Conservation (phyloP, 202 grass and related monocot species). For the Musa balbisiana region DNA sequence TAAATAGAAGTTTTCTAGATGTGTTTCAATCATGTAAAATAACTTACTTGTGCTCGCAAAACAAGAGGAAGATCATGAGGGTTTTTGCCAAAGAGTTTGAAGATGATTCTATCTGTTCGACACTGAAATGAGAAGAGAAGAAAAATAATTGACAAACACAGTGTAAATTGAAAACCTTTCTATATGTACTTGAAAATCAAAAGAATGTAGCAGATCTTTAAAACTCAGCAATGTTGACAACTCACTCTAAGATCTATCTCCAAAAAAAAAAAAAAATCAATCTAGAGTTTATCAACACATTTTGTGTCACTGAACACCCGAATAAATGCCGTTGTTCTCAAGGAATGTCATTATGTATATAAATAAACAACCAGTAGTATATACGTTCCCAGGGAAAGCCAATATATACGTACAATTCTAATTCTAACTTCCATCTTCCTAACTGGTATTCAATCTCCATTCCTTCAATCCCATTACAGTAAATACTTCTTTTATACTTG, state of each 20-base stretch:
- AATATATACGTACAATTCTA: no score
- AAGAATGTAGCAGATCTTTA: not conserved
- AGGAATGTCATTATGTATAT: no score
- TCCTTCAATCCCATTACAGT: no score
- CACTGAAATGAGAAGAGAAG: conserved; percentile 35
- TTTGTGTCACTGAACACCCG: not conserved
- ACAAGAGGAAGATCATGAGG: conserved; percentile 71
- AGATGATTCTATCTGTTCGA: conserved; percentile 90
- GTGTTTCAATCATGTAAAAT: conserved; percentile 21
- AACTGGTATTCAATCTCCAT: no score
- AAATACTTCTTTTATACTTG: no score
- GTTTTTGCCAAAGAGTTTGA: conserved; percentile 88
- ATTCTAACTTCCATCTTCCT: no score
- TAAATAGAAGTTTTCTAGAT: not conserved
- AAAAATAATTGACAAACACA: conserved; percentile 20
- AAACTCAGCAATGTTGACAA: not conserved
- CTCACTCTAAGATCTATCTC: not conserved
- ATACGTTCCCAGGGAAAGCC: no score
- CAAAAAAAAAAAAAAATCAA: not conserved
- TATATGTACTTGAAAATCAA: conserved; percentile 3
- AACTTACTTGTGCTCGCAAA: conserved; percentile 63
- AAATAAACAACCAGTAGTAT: no score
- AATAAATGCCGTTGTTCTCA: no score
- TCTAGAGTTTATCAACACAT: not conserved
- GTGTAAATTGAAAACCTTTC: not conserved